Evolutionary conservation across 1,139 yeast species (phyloP), one percentile per base, ranked within the genome.

Genomic region (Candida sanyaensis): DNA sequence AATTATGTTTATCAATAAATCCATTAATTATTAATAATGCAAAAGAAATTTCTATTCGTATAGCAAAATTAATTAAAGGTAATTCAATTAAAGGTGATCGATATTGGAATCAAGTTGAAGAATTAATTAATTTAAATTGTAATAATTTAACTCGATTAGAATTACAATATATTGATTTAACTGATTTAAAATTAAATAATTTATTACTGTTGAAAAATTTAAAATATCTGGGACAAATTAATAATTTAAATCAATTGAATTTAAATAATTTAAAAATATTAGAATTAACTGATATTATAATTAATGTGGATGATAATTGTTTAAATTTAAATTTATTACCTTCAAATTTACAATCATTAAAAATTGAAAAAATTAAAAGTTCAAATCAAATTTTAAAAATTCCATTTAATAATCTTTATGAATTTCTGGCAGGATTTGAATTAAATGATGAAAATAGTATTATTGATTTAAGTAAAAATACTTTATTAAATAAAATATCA

Each of bases 371-470:
- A 26, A 26, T 37, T 8, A 34, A 5, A 34, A 34, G 21, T 5
- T 21, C 13, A 8, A 9, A 3, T 5, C 33, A 31, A 11, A n/a
- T n/a, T n/a, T n/a, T 4, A 7, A 5, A 36, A 13, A 11, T 36
- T n/a, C n/a, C 32, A 29, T 38, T 13, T 10, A 23, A 5, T n/a
- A 6, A 29, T 6, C 21, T 41, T 8, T 8, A 31, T 27, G 50
- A 47, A 37, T 41, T 47, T 9, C 31, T 40, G 43, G 26, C 30
- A 17, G 13, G 27, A 10, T 26, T 41, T 36, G 37, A 33, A 13
- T 28, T 36, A 17, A 8, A 13, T 23, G 34, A 26, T n/a, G 30
- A 33, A n/a, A 11, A 29, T 24, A 21, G 27, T 26, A 7, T 29
- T 9, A 29, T 28, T 21, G 29, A 26, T n/a, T 27, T 34, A 9